Evolutionary conservation across 1,139 yeast genomes (phyloP).

Genomic region (Wickerhamiella infanticola): DNA sequence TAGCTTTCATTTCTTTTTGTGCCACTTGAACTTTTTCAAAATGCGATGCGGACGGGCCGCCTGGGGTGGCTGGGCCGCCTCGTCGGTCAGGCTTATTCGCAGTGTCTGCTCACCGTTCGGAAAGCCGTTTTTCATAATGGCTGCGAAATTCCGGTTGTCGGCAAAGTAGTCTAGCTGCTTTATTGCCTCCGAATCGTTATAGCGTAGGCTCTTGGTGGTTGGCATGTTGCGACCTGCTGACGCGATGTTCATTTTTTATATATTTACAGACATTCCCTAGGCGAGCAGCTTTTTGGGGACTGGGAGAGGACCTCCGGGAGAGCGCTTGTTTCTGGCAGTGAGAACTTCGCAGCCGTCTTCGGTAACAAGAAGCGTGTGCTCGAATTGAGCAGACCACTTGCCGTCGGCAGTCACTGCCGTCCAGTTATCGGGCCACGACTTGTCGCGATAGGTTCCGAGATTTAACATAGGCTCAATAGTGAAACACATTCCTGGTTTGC

Average conservation of each 20-base stretch:
- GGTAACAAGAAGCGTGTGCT: slow-evolving; percentile 83
- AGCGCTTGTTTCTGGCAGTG: slow-evolving; percentile 58
- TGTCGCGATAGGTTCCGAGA: slow-evolving; percentile 68
- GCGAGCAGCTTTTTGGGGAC: slow-evolving; percentile 12
- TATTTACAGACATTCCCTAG: not conserved
- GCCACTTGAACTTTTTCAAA: too few relatives aligned
- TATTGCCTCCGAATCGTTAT: not conserved
- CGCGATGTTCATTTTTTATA: not conserved
- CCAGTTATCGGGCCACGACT: slow-evolving; percentile 97
- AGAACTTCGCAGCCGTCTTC: slow-evolving; percentile 88
- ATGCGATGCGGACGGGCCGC: too few relatives aligned
- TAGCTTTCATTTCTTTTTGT: too few relatives aligned
- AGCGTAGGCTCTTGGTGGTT: not conserved
- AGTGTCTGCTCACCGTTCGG: not conserved
- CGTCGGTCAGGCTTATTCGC: not conserved
- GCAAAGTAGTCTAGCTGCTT: not conserved
- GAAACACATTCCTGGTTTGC: slow-evolving; percentile 92
- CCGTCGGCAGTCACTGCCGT: slow-evolving; percentile 87
- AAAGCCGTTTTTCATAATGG: not conserved
- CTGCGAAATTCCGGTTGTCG: not conserved
- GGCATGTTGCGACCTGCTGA: too few relatives aligned
- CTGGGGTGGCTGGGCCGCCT: too few relatives aligned
- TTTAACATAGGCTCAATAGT: slow-evolving; percentile 98
- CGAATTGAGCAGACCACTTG: slow-evolving; percentile 75
- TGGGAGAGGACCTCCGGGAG: slow-evolving; percentile 79